These are phyloP conservation scores for Coemansia sp. DNA, from an alignment of 192 early-diverging fungal genomes.

Conservation along the genomic window DNA sequence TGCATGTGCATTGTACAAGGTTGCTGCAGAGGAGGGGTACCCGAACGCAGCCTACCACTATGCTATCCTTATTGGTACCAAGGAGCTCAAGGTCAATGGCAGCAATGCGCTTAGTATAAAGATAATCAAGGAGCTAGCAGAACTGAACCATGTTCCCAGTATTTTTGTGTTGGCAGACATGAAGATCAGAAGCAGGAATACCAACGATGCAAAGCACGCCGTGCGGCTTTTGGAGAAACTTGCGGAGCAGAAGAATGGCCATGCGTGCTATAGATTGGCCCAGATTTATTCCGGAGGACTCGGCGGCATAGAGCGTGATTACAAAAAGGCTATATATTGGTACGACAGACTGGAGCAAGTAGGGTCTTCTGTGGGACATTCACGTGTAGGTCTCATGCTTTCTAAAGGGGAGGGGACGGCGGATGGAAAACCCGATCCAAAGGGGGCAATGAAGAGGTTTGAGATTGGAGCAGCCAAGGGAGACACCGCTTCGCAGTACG, in stretches of 20 bases:
- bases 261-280: conserved; percentile 28
- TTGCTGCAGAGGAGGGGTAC: conserved; percentile 46
- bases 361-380: conserved; percentile 22
- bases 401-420: conserved; percentile 13
- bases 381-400: conserved; percentile 30
- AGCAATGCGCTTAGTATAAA: conserved; percentile 17
- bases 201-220: conserved; percentile 2
- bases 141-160: conserved; percentile 18
- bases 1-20: conserved; percentile 36
- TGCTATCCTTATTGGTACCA: conserved; percentile 21
- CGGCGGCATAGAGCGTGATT: background rate
- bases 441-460: conserved; percentile 22
- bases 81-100: background rate
- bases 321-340: conserved; percentile 22
- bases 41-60: conserved; percentile 26
- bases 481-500: conserved; percentile 36
- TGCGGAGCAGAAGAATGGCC: background rate
- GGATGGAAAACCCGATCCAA: conserved; percentile 22
- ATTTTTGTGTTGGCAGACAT: conserved; percentile 23
- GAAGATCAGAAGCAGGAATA: conserved; percentile 7
- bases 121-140: conserved; percentile 20
- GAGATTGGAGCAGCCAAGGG: conserved; percentile 31
- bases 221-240: conserved; percentile 26
- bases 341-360: conserved; percentile 14
- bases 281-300: conserved; percentile 22